Evolutionary conservation across 192 early-diverging fungal species (phyloP), one percentile per base, ranked within the genome.

Genomic region (Backusella sp.): DNA sequence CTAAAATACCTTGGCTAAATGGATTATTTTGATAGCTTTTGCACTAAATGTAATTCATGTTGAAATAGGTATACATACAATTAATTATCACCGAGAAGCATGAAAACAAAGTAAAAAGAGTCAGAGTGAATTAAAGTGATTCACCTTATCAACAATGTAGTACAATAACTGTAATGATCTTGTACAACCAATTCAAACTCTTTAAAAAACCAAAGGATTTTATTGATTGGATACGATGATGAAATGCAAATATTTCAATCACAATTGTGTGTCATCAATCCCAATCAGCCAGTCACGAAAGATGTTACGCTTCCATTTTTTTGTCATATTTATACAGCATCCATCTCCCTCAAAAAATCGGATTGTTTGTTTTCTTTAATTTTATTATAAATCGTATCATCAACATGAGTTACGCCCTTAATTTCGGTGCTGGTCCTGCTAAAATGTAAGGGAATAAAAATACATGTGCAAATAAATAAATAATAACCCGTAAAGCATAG

Each of bases 391-490:
- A 28, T 62, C 11, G 26, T 28, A 62, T 62, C 26, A 49, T 7
- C 46, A 49, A 49, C 46, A 62, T 62, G 56, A 62, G 56, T 70
- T 74, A 79, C 42, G 90, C 89, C 72, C 88, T 86, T 84, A 95
- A 95, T 86, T 95, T 94, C 84, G 91, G 92, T 36, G 96, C 98
- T 17, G 98, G 98, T 19, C 98, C 98, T 2, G 96, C 94, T 56
- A 89, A 92, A 56, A 92, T 99, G 83, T 83, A 79, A 77, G 28
- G 19, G 15, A 30, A 6, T 21, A 6, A 46, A 2, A 36, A 49
- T 32, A n/a, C 1, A n/a, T 7, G 6, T 49, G 3, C 42, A 17
- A 49, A 49, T 49, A 9, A 66, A 2, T 5, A n/a, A 26, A 44
- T 39, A 34, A 46, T 15, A 49, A 15, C 68, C 11, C 12, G 17